Conservation (phyloP, 768 basidiomycete species). For the Stropharia rugosoannulata region DNA sequence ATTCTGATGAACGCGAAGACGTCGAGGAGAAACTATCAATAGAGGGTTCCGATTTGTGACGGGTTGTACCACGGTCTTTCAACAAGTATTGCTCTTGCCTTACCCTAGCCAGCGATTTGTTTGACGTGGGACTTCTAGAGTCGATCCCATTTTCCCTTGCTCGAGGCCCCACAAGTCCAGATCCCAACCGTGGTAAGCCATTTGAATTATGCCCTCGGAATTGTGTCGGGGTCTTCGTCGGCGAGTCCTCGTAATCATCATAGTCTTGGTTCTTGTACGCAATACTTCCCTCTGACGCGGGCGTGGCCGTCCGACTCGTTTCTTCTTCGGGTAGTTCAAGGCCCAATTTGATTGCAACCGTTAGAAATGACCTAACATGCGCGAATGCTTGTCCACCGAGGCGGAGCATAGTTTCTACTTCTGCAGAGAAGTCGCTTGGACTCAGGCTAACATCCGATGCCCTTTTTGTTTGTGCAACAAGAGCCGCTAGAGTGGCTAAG, state of each 20-base stretch:
- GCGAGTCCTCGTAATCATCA: conserved; percentile 24
- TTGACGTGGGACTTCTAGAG: conserved; percentile 13
- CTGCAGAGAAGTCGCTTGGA: conserved; percentile 46
- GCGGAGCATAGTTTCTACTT: conserved; percentile 77
- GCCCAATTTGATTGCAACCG: conserved; percentile 73
- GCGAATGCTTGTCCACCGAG: conserved; percentile 80
- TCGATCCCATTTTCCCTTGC: conserved; percentile 19
- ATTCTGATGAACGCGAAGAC: conserved; percentile 70
- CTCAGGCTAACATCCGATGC: conserved; percentile 52
- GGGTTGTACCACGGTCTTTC: conserved; percentile 32
- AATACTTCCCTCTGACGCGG: conserved; percentile 15
- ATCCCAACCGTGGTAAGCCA: conserved; percentile 14
- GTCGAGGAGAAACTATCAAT: conserved; percentile 72
- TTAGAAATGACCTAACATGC: conserved; percentile 77
- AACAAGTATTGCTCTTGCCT: conserved; percentile 40
- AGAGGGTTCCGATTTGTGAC: conserved; percentile 50
- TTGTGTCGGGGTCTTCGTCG: conserved; percentile 35
- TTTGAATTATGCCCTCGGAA: conserved; percentile 24
- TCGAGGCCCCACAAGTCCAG: conserved; percentile 23
- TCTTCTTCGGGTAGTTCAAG: conserved; percentile 61
- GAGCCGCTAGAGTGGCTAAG: conserved; percentile 72
- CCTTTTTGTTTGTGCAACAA: conserved; percentile 79
- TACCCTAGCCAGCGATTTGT: conserved; percentile 21
- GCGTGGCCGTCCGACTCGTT: conserved; percentile 24
- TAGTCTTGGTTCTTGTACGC: conserved; percentile 17